Conservation (phyloP, 2,329 filamentous ascomycete species). For the Hortaea werneckii region DNA sequence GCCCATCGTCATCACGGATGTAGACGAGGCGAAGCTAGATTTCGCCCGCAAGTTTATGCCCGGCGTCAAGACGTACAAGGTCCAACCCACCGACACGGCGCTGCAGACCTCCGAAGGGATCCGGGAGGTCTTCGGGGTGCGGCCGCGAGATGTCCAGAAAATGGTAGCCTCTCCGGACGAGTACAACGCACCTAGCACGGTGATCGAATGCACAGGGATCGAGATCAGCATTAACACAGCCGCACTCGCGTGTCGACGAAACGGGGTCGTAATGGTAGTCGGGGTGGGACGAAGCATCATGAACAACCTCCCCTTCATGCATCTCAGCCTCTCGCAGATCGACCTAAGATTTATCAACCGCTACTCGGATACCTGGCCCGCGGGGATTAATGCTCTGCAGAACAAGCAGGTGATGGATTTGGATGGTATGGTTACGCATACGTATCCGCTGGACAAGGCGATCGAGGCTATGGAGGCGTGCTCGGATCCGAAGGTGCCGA, state of each 20-base stretch:
- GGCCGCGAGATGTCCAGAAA: conserved; percentile 4
- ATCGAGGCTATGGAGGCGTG: conserved; percentile 46
- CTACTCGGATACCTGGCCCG: conserved; percentile 60
- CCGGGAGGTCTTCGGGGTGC: conserved; percentile 5
- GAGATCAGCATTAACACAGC: conserved; percentile 24
- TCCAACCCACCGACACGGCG: conserved; percentile 12
- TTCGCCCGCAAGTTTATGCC: conserved; percentile 61
- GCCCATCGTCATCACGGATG: conserved; percentile 75
- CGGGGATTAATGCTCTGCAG: conserved; percentile 50
- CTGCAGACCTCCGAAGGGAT: conserved; percentile 19
- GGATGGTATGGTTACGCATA: conserved; percentile 52
- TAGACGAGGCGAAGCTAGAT: conserved; percentile 65
- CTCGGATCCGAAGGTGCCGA: conserved; percentile 41
- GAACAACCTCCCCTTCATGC: conserved; percentile 29
- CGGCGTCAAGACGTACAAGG: conserved; percentile 16
- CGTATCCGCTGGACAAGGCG: conserved; percentile 51
- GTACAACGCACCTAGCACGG: conserved; percentile 14
- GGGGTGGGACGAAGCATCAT: conserved; percentile 25
- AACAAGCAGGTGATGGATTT: conserved; percentile 48
- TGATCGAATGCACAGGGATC: conserved; percentile 27
- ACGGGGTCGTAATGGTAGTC: conserved; percentile 26
- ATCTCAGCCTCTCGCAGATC: conserved; percentile 31
- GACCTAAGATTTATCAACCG: conserved; percentile 61
- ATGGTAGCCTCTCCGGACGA: conserved; percentile 5
- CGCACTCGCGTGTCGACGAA: conserved; percentile 9